Evolutionary conservation across 2,329 filamentous ascomycete species (phyloP).

Genomic region (Cryphonectria japonica): DNA sequence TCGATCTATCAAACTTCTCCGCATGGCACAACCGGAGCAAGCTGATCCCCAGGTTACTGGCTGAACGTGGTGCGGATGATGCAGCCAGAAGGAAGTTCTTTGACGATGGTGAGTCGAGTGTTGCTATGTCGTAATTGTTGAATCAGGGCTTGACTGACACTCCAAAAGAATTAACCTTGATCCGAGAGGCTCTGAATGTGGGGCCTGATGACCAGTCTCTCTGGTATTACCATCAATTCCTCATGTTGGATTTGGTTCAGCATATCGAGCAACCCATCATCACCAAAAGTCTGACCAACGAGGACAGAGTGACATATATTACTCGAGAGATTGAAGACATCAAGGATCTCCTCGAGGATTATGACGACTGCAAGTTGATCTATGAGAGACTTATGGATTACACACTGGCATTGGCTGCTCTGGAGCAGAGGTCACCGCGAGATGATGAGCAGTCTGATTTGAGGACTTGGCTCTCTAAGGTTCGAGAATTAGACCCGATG

Average conservation of each 20-base stretch:
- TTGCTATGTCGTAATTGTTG: background rate
- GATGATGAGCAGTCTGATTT: constrained; percentile 51
- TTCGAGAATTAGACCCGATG: constrained; percentile 74
- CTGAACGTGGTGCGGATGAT: constrained; percentile 69
- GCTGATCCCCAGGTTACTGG: constrained; percentile 75
- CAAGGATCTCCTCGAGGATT: constrained; percentile 65
- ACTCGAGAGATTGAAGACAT: constrained; percentile 74
- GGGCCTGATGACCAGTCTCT: constrained; percentile 94
- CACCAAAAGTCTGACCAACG: constrained; percentile 61
- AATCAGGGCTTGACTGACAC: constrained; percentile 15
- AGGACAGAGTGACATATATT: constrained; percentile 69
- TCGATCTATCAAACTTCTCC: constrained; percentile 93
- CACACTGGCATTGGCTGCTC: constrained; percentile 59
- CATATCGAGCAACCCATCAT: constrained; percentile 59
- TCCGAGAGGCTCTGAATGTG: constrained; percentile 79
- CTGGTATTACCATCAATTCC: constrained; percentile 95
- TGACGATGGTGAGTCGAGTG: constrained; percentile 61
- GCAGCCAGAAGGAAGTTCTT: constrained; percentile 69
- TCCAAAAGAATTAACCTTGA: constrained; percentile 69
- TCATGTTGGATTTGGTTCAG: constrained; percentile 71
- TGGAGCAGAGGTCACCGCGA: constrained; percentile 50
- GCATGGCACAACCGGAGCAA: constrained; percentile 93
- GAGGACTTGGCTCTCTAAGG: constrained; percentile 62
- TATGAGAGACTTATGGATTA: constrained; percentile 85
- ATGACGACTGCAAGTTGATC: constrained; percentile 72